Evolutionary conservation across 1,139 yeast genomes (phyloP).

Genomic region (Taphrina confusa): DNA sequence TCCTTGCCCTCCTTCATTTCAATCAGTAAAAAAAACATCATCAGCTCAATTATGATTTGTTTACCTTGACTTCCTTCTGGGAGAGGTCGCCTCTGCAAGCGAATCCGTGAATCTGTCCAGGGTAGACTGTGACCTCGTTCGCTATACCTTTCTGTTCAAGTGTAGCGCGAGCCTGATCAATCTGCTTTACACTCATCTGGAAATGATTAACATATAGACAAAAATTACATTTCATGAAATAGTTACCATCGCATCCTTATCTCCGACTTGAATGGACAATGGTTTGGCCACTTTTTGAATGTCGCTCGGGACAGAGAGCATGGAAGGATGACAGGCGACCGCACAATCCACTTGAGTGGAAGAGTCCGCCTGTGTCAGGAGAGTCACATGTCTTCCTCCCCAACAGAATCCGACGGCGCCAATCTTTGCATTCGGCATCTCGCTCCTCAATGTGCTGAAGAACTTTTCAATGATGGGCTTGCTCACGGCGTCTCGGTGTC

Average conservation of each 20-base stretch:
- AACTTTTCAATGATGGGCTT: slow-evolving; percentile 28
- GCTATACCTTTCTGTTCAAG: slow-evolving; percentile 23
- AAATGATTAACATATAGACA: neutral
- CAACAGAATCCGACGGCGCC: slow-evolving; percentile 39
- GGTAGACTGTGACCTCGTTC: slow-evolving; percentile 32
- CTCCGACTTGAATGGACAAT: slow-evolving; percentile 35
- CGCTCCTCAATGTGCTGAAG: slow-evolving; percentile 1
- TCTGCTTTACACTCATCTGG: slow-evolving; percentile 20
- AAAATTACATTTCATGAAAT: too few species aligned
- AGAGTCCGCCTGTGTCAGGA: slow-evolving; percentile 23
- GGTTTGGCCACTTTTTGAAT: slow-evolving; percentile 31
- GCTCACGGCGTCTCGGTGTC: slow-evolving; percentile 29
- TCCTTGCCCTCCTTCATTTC: slow-evolving; percentile 14
- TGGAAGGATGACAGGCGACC: slow-evolving; percentile 37
- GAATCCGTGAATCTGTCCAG: slow-evolving; percentile 37
- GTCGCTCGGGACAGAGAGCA: slow-evolving; percentile 35
- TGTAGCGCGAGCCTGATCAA: slow-evolving; percentile 8
- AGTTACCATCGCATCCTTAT: slow-evolving; percentile 23
- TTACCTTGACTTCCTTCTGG: slow-evolving; percentile 12
- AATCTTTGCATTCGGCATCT: slow-evolving; percentile 20
- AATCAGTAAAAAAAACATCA: too few species aligned
- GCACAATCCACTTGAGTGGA: slow-evolving; percentile 28
- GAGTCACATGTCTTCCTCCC: slow-evolving; percentile 38
- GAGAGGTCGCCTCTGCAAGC: slow-evolving; percentile 29
- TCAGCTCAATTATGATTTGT: neutral